Conservation (phyloP, 1,284 basidiomycete genomes). For the Pseudozyma pruni region DNA sequence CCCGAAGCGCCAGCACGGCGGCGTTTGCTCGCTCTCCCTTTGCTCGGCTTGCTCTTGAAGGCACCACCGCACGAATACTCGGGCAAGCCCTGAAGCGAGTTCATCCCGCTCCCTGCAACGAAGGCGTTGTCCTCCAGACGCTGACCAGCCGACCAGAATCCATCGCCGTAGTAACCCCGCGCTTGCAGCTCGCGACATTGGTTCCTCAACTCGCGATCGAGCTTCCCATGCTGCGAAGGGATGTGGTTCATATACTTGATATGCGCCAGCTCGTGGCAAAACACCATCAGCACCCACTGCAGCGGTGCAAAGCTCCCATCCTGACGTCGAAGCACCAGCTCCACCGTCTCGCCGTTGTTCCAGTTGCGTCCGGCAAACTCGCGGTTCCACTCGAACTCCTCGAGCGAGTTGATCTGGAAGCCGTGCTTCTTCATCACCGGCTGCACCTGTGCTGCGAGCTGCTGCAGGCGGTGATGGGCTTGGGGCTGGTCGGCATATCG, state of each 20-base stretch:
- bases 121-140: slow-evolving; percentile 44
- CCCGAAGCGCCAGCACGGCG: slow-evolving; percentile 14
- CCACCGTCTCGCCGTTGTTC: slow-evolving; percentile 59
- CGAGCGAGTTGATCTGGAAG: slow-evolving; percentile 57
- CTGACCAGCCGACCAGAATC: slow-evolving; percentile 57
- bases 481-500: slow-evolving; percentile 35
- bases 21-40: slow-evolving; percentile 16
- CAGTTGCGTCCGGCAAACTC: slow-evolving; percentile 60
- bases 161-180: slow-evolving; percentile 59
- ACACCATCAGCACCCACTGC: slow-evolving; percentile 53
- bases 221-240: slow-evolving; percentile 51
- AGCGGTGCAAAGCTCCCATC: slow-evolving; percentile 51
- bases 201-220: slow-evolving; percentile 43
- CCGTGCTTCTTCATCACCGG: slow-evolving; percentile 57
- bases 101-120: slow-evolving; percentile 37
- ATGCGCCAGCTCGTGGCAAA: slow-evolving; percentile 59
- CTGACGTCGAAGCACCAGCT: slow-evolving; percentile 48
- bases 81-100: slow-evolving; percentile 41
- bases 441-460: slow-evolving; percentile 56
- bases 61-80: slow-evolving; percentile 56
- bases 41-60: slow-evolving; percentile 32
- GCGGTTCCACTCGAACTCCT: slow-evolving; percentile 56
- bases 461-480: slow-evolving; percentile 40
- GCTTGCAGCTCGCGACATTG: slow-evolving; percentile 43
- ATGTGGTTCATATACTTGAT: slow-evolving; percentile 61